These are phyloP conservation scores for Fraxinus floribunda DNA, from an alignment of 305 asterid genomes.

Conservation along the genomic window DNA sequence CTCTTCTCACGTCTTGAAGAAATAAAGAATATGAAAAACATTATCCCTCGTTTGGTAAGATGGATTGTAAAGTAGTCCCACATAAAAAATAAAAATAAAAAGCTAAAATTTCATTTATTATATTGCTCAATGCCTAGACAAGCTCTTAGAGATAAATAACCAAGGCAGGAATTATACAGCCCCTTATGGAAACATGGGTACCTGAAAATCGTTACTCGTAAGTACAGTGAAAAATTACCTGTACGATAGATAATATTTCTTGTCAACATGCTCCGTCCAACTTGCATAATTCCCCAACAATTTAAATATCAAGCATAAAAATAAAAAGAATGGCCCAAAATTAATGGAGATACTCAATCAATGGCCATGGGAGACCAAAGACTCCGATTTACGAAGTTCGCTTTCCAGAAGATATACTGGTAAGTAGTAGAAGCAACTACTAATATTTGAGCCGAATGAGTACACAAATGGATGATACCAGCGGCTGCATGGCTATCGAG, in stretches of 20 bases:
- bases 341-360: too few species aligned
- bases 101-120: too few species aligned
- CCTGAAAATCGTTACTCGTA: constrained; percentile 26
- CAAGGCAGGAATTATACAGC: constrained; percentile 46
- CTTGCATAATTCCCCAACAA: neutral
- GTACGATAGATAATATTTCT: neutral
- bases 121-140: neutral
- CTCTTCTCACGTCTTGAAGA: constrained; percentile 57
- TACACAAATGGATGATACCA: neutral
- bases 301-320: neutral
- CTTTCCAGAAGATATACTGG: too few species aligned
- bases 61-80: neutral
- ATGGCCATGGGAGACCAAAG: too few species aligned
- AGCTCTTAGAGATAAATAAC: neutral
- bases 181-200: constrained; percentile 62
- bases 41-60: neutral
- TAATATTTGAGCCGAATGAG: neutral
- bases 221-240: neutral
- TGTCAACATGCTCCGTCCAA: neutral
- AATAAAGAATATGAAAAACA: neutral
- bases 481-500: neutral
- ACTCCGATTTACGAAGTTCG: too few species aligned
- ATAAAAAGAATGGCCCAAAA: too few species aligned
- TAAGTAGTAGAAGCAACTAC: too few species aligned
- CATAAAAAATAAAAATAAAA: neutral